Conservation (phyloP, 75 land plant species). For the Pinus albicaulis region DNA sequence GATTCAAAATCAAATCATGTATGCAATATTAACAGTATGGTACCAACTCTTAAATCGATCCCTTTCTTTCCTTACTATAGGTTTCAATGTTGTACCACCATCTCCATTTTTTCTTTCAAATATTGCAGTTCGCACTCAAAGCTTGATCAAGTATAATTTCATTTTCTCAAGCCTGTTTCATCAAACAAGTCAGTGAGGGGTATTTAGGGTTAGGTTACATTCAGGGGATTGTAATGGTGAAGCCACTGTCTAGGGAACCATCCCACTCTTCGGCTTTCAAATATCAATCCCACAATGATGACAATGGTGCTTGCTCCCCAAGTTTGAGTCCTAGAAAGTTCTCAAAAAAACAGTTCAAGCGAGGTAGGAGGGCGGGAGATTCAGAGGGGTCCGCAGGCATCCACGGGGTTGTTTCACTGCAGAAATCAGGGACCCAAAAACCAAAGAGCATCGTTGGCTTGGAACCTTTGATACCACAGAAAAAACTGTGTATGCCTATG, state of each 20-base stretch:
- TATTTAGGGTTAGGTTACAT: no score
- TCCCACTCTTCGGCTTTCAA: neutral
- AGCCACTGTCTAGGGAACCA: neutral
- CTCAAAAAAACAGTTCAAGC: no score
- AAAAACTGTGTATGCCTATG: slow-evolving; percentile 59
- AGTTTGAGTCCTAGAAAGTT: neutral
- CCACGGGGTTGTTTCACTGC: slow-evolving; percentile 79
- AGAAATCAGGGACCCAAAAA: slow-evolving; percentile 60
- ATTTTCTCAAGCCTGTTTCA: neutral
- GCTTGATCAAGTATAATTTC: no score
- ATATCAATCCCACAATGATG: neutral
- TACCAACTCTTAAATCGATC: no score
- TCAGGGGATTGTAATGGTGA: no score
- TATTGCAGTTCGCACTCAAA: no score
- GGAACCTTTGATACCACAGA: slow-evolving; percentile 73
- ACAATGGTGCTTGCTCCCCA: neutral
- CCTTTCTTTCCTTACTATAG: no score
- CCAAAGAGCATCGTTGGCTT: slow-evolving; percentile 59
- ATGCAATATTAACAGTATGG: no score
- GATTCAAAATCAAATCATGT: no score
- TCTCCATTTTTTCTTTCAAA: no score
- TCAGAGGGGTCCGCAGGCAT: slow-evolving; percentile 64
- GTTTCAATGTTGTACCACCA: no score
- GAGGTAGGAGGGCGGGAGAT: slow-evolving; percentile 16
- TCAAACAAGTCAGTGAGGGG: no score